Evolutionary conservation across 2,329 filamentous ascomycete genomes (phyloP).

Genomic region (Chaetomiaceae sp.): DNA sequence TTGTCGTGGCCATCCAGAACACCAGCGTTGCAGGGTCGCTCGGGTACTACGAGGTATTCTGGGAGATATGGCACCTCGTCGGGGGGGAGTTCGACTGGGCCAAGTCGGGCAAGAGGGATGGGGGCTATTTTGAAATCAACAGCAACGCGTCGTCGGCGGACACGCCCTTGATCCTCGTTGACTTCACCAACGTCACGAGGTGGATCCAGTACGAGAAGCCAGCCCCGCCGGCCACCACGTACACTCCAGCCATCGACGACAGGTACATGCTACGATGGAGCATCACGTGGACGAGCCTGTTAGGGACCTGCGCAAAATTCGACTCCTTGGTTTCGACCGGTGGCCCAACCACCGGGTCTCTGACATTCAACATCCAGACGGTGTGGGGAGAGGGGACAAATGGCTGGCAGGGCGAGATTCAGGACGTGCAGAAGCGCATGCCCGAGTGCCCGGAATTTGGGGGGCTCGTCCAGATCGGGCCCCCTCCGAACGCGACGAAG

Average conservation of each 20-base stretch:
- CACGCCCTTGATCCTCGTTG: background rate
- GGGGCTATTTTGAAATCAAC: no score
- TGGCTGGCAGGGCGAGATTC: background rate
- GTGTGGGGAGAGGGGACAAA: background rate
- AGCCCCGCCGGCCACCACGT: background rate
- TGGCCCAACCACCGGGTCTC: background rate
- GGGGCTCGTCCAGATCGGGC: background rate
- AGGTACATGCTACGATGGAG: background rate
- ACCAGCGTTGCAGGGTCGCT: background rate
- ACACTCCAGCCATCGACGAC: background rate
- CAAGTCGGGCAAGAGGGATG: no score
- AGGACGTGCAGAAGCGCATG: background rate
- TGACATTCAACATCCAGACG: background rate
- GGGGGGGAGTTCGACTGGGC: background rate
- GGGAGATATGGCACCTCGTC: background rate
- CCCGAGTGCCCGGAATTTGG: background rate
- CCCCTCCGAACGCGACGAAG: background rate
- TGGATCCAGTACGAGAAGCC: background rate
- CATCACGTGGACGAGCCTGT: background rate
- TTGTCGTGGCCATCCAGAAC: slow-evolving; percentile 1
- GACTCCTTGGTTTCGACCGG: background rate
- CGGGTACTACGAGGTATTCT: background rate
- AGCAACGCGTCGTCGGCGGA: background rate
- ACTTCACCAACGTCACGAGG: background rate
- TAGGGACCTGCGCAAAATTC: no score